Evolutionary conservation across 169 alveolate species (phyloP), one percentile per base, ranked within the genome.

Genomic region (Eimeria nieschulzi): DNA sequence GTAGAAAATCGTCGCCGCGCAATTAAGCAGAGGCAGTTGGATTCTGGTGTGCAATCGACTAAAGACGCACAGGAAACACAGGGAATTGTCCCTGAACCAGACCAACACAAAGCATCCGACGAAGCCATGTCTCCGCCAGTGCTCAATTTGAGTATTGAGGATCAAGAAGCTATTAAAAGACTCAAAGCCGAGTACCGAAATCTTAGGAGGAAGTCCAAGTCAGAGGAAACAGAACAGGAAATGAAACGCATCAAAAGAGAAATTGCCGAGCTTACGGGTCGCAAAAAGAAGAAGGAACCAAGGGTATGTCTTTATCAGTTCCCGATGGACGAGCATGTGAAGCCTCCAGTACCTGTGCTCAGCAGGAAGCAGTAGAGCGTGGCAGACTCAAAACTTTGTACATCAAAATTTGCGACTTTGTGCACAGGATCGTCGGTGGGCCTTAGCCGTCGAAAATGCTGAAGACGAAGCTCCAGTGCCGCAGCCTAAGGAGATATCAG

Each of bases 221-320:
- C 90, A 82, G 90, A 82, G 12, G 78, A 82, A 25, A 23, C 6
- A n/a, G n/a, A 21, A 33, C 61, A 26, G 19, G 90, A 82, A 54
- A 82, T 61, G 90, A 82, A 82, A 13, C 55, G 61, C 59, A 63
- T 82, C 90, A 82, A 82, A 39, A 82, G 39, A 39, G 78, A 61
- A 19, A 82, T 82, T 17, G 90, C 90, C 25, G 78, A 82, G 46
- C 90, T 82, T 63, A 59, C 78, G 5, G 90, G 90, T 53, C 90
- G 61, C 78, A 82, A 33, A 71, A 59, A 63, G 78, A 82, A 61
- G 66, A 19, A 21, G 19, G 63, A 82, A 3, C n/a, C 12, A 19
- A 59, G 5, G 5, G 68, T 19, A 19, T 19, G n/a, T 59, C 68
- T 59, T 19, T 15, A 59, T 12, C 23, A 59, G 5, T 33, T 33